A percentile compares a stretch with the other conserved stretches of the same genome.
Evolutionary conservation across 345 rosid genomes (phyloP).

Genomic region (Salix dunnii): DNA sequence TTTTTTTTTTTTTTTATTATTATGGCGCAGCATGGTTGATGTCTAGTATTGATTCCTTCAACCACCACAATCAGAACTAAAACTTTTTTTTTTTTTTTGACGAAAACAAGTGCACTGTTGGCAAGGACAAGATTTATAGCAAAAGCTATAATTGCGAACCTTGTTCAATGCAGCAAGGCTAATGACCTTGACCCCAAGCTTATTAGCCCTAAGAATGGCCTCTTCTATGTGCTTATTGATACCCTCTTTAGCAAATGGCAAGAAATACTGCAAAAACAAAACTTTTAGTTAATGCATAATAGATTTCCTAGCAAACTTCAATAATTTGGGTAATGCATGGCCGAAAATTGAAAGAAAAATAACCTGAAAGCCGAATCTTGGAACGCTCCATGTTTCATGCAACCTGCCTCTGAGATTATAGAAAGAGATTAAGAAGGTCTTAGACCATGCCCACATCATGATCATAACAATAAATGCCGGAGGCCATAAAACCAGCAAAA

Average conservation of each 20-base stretch:
- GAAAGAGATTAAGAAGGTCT: constrained; percentile 52
- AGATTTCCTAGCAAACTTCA: background rate
- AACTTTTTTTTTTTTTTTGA: background rate
- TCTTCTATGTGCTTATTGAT: constrained; percentile 75
- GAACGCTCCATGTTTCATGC: constrained; percentile 81
- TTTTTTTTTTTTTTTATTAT: background rate
- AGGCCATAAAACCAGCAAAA: constrained; percentile 53
- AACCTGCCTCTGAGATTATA: constrained; percentile 61
- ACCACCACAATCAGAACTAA: constrained; percentile 10
- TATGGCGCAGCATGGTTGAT: constrained; percentile 8
- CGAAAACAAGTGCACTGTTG: background rate
- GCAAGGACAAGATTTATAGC: background rate
- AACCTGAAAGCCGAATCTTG: constrained; percentile 90
- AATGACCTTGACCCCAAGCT: constrained; percentile 79
- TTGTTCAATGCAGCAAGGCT: constrained; percentile 96
- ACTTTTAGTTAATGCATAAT: background rate
- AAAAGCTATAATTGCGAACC: constrained; percentile 29
- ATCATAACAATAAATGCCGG: constrained; percentile 39
- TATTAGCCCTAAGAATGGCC: constrained; percentile 79
- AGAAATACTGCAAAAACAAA: constrained; percentile 66
- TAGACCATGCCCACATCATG: constrained; percentile 75
- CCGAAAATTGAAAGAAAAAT: background rate
- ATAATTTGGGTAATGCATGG: background rate
- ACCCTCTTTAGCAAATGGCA: constrained; percentile 84
- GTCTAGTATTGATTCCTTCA: constrained; percentile 26